A percentile compares a stretch with the other conserved stretches of the same genome.
Evolutionary conservation across 2,329 filamentous ascomycete species (phyloP).

Genomic region (Didymellaceae sp.): DNA sequence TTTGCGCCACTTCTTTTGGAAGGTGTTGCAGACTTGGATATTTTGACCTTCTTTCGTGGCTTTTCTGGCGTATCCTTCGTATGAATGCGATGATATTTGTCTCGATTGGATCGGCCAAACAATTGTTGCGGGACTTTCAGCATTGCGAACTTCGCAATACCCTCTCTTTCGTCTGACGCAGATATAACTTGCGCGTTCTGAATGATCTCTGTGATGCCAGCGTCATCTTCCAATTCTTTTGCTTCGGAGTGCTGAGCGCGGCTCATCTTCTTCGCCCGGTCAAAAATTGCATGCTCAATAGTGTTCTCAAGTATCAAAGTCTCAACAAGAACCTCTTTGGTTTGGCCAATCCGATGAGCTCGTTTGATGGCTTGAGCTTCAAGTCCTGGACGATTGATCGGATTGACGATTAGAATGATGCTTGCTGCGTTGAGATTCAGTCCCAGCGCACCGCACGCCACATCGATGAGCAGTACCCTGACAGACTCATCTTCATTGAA

Average conservation of each 20-base stretch:
- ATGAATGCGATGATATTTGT: constrained; percentile 39
- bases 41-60: constrained; percentile 28
- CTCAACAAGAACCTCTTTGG: constrained; percentile 78
- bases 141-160: constrained; percentile 49
- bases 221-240: constrained; percentile 65
- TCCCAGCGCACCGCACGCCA: constrained; percentile 87
- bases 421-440: constrained; percentile 84
- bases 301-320: constrained; percentile 81
- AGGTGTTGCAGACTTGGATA: background rate
- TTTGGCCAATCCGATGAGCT: constrained; percentile 86
- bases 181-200: constrained; percentile 60
- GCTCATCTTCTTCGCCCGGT: constrained; percentile 76
- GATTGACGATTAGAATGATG: constrained; percentile 86
- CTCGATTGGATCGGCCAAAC: constrained; percentile 49
- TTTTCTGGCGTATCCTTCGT: constrained; percentile 23
- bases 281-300: constrained; percentile 83
- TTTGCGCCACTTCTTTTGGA: background rate
- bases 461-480: constrained; percentile 86
- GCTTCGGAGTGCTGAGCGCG: constrained; percentile 62
- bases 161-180: constrained; percentile 44
- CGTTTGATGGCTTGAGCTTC: constrained; percentile 93
- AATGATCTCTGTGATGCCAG: constrained; percentile 64
- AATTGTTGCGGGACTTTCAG: constrained; percentile 53
- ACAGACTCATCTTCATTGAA: constrained; percentile 76
- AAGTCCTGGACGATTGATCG: constrained; percentile 81